phyloP scores from a whole-genome alignment of 2,329 filamentous ascomycete species.

The Fusarium torreyae region DNA sequence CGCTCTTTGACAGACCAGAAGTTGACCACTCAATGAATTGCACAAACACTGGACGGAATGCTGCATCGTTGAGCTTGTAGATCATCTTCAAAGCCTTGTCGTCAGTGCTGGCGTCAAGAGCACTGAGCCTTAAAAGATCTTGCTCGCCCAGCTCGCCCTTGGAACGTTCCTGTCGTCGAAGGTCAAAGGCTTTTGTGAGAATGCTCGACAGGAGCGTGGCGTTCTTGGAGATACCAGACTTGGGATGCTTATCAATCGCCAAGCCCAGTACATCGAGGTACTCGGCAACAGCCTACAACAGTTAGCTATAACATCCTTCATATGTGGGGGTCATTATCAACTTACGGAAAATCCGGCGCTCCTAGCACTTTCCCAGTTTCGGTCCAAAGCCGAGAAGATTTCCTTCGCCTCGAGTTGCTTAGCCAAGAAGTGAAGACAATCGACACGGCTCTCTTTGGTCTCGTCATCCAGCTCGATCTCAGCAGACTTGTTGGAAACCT shows the following conservation, averaged over 20 bases:
- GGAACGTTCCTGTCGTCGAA: slow-evolving; percentile 70
- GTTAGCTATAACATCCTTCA: slow-evolving; percentile 51
- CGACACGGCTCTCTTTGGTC: slow-evolving; percentile 74
- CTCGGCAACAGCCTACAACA: slow-evolving; percentile 73
- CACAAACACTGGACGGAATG: slow-evolving; percentile 92
- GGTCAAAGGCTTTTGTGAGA: slow-evolving; percentile 73
- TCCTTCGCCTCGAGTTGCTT: slow-evolving; percentile 83
- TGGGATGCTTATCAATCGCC: slow-evolving; percentile 83
- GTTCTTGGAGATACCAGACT: slow-evolving; percentile 84
- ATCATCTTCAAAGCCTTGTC: slow-evolving; percentile 88
- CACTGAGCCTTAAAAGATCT: slow-evolving; percentile 64
- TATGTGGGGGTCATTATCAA: slow-evolving; percentile 17
- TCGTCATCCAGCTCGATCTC: slow-evolving; percentile 72
- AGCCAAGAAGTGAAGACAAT: slow-evolving; percentile 82
- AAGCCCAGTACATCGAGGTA: slow-evolving; percentile 78
- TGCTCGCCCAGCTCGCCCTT: slow-evolving; percentile 64
- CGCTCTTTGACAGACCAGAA: slow-evolving; percentile 72
- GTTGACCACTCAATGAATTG: slow-evolving; percentile 87
- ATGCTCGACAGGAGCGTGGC: slow-evolving; percentile 77
- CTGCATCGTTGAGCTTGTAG: slow-evolving; percentile 94
- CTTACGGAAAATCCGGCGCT: slow-evolving; percentile 74
- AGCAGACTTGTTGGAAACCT: slow-evolving; percentile 80
- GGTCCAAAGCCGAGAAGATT: slow-evolving; percentile 80
- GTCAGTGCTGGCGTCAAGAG: slow-evolving; percentile 76
- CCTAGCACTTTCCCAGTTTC: slow-evolving; percentile 79